Evolutionary conservation across 148 eudicot genomes (phyloP).

Genomic region (Silene latifolia): DNA sequence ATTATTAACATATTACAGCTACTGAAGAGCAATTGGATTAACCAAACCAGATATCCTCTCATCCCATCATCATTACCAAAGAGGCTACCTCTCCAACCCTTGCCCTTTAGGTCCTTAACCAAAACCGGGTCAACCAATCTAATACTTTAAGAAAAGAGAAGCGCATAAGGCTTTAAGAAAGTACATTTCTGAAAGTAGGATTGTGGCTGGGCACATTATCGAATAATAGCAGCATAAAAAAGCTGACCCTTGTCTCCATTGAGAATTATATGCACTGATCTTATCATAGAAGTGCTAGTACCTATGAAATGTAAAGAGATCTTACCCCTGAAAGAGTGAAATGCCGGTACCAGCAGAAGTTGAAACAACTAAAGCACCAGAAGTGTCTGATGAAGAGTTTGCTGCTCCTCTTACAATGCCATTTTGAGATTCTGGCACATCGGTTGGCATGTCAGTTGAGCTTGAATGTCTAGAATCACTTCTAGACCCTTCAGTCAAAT

Average conservation of each 20-base stretch:
- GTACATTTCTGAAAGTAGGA: background rate
- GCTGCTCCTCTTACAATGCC: constrained; percentile 32
- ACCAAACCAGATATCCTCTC: background rate
- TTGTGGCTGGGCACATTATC: constrained; percentile 5
- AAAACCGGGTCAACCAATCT: background rate
- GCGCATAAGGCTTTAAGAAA: background rate
- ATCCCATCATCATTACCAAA: background rate
- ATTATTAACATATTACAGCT: background rate
- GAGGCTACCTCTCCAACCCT: background rate
- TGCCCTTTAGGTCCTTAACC: constrained; percentile 1
- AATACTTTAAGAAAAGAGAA: background rate
- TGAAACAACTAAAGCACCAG: constrained; percentile 32
- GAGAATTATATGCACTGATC: constrained; percentile 7
- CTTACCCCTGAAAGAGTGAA: constrained; percentile 75
- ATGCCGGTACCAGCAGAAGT: constrained; percentile 37
- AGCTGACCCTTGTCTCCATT: background rate
- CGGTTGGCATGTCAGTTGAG: constrained; percentile 30
- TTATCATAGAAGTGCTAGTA: constrained; percentile 6
- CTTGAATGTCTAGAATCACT: constrained; percentile 31
- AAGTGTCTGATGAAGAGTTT: constrained; percentile 34
- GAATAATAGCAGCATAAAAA: background rate
- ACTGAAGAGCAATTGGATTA: background rate
- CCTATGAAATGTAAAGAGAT: constrained; percentile 1
- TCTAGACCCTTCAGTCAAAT: constrained; percentile 31
- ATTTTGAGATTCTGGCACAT: constrained; percentile 37